Percentiles rank a stretch among this genome's conserved stretches.
Conservation (phyloP, 495 filamentous ascomycete genomes). For the Hypomontagnella submonticulosa region DNA sequence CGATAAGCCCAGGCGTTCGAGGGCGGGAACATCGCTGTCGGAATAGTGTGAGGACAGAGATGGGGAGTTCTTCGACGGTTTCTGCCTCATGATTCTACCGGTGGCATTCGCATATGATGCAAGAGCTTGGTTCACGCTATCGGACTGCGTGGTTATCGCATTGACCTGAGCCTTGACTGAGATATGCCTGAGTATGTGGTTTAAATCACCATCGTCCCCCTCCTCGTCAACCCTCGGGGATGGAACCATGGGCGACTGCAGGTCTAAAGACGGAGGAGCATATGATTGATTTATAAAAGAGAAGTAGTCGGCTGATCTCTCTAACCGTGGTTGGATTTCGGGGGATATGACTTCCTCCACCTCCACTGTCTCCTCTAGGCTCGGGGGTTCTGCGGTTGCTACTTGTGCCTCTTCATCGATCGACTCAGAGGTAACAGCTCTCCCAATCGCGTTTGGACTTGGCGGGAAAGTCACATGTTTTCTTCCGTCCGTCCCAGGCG, state of each 20-base stretch:
- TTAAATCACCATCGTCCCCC: slow-evolving; percentile 32
- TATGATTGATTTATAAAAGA: slow-evolving; percentile 44
- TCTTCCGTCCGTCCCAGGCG: slow-evolving; percentile 26
- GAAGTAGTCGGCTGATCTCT: slow-evolving; percentile 45
- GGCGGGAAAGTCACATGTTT: slow-evolving; percentile 39
- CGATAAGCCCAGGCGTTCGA: slow-evolving; percentile 47
- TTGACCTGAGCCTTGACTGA: slow-evolving; percentile 21
- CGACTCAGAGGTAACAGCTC: slow-evolving; percentile 34
- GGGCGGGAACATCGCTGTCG: slow-evolving; percentile 45
- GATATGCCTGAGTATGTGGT: slow-evolving; percentile 36
- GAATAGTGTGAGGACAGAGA: slow-evolving; percentile 44
- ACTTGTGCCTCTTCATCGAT: slow-evolving; percentile 8
- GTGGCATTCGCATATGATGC: slow-evolving; percentile 4
- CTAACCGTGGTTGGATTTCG: slow-evolving; percentile 27
- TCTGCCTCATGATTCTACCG: slow-evolving; percentile 19
- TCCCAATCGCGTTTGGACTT: slow-evolving; percentile 33
- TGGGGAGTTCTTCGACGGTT: slow-evolving; percentile 41
- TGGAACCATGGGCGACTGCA: slow-evolving; percentile 36
- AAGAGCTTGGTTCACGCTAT: slow-evolving; percentile 7
- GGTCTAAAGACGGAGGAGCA: slow-evolving; percentile 40
- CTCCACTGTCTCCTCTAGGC: slow-evolving; percentile 1
- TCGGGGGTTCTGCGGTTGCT: slow-evolving; percentile 3
- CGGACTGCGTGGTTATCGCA: slow-evolving; percentile 11
- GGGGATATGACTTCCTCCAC: slow-evolving; percentile 3
- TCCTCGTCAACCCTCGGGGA: slow-evolving; percentile 42